Evolutionary conservation across 345 rosid genomes (phyloP).

Genomic region (Isatis tinctoria): DNA sequence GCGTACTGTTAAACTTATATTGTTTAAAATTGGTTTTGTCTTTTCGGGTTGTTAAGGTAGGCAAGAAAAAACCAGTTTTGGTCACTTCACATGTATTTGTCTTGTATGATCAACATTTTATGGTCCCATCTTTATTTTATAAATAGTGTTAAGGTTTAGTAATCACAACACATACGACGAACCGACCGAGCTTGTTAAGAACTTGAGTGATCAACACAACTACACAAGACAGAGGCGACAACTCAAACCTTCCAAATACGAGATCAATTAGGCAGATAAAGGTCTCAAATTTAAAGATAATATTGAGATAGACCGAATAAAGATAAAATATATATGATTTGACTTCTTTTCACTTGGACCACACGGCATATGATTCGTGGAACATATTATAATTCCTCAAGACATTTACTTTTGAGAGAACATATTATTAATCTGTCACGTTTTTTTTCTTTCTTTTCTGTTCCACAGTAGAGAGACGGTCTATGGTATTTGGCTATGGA

Average conservation of each 20-base stretch:
- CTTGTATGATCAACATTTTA: neutral
- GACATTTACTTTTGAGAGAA: neutral
- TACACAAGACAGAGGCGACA: neutral
- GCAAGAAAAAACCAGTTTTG: neutral
- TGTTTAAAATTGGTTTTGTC: neutral
- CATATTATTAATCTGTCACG: slow-evolving; percentile 7
- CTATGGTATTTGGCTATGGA: neutral
- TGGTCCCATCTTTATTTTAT: neutral
- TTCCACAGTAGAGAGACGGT: neutral
- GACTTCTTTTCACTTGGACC: slow-evolving; percentile 12
- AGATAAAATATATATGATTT: neutral
- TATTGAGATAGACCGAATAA: neutral
- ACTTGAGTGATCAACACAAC: neutral
- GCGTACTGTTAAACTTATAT: neutral
- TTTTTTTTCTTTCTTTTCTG: neutral
- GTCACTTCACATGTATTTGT: neutral
- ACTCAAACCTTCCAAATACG: neutral
- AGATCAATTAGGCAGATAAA: neutral
- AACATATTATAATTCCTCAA: neutral
- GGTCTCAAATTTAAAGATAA: neutral
- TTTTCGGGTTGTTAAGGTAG: slow-evolving; percentile 4
- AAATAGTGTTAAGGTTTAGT: neutral
- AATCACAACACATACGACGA: neutral
- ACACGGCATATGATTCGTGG: slow-evolving; percentile 27
- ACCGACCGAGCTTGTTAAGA: neutral